Conservation (phyloP, 768 basidiomycete species). For the Termitomyces sp. region DNA sequence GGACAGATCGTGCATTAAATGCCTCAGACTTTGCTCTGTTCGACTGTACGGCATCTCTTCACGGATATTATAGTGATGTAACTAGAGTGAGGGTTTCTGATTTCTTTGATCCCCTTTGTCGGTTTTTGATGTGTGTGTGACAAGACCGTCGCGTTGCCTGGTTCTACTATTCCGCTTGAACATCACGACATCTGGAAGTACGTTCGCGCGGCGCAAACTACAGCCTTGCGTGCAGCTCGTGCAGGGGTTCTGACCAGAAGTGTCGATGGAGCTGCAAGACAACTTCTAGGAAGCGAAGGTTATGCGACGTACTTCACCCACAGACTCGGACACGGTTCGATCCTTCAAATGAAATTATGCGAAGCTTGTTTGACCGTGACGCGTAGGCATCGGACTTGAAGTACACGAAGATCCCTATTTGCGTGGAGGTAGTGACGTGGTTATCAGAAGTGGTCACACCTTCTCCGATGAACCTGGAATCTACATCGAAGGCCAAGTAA, state of each 20-base stretch:
- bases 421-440: slow-evolving; percentile 58
- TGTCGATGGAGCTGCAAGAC: slow-evolving; percentile 64
- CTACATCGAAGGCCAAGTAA: slow-evolving; percentile 67
- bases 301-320: slow-evolving; percentile 72
- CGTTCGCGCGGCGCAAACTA: slow-evolving; percentile 61
- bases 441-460: slow-evolving; percentile 61
- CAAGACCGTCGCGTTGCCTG: slow-evolving; percentile 64
- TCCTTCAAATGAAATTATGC: neutral
- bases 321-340: slow-evolving; percentile 72
- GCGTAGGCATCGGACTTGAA: slow-evolving; percentile 77
- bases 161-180: slow-evolving; percentile 48
- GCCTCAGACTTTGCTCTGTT: slow-evolving; percentile 67
- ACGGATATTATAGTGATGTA: slow-evolving; percentile 77
- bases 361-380: slow-evolving; percentile 10
- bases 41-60: slow-evolving; percentile 67
- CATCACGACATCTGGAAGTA: slow-evolving; percentile 61
- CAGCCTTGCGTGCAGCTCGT: slow-evolving; percentile 45
- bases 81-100: slow-evolving; percentile 51
- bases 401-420: slow-evolving; percentile 82
- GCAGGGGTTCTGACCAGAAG: slow-evolving; percentile 47
- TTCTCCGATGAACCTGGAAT: slow-evolving; percentile 84
- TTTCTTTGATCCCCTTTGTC: neutral
- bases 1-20: slow-evolving; percentile 60
- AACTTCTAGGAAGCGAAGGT: slow-evolving; percentile 37
- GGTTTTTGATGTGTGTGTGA: neutral